A percentile compares a stretch with the other conserved stretches of the same genome.
Conservation (phyloP, 331 rosid genomes). For the Acacia concinna region DNA sequence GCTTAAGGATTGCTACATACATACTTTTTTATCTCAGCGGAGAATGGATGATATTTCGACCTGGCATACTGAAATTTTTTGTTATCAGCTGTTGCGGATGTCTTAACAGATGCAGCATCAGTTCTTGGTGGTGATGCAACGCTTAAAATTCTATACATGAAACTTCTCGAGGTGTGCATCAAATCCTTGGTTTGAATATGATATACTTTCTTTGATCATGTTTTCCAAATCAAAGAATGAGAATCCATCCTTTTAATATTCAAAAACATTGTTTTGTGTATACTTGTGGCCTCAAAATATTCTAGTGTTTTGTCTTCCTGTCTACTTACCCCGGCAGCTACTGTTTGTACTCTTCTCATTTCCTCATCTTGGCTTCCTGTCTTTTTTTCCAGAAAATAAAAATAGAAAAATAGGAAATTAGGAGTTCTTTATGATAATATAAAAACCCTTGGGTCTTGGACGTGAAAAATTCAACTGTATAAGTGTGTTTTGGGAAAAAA, state of each 20-base stretch:
- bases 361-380: background rate
- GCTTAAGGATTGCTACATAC: constrained; percentile 1
- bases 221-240: constrained; percentile 13
- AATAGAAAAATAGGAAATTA: background rate
- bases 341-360: background rate
- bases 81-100: constrained; percentile 96
- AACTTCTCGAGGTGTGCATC: constrained; percentile 84
- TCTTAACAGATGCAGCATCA: constrained; percentile 88
- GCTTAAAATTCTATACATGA: constrained; percentile 75
- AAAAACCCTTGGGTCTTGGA: background rate
- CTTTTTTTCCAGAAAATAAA: background rate
- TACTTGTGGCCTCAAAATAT: background rate
- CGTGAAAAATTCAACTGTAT: background rate
- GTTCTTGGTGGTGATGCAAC: constrained; percentile 95
- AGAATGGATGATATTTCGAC: constrained; percentile 28
- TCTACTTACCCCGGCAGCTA: background rate
- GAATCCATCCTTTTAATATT: constrained; percentile 8
- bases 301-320: background rate
- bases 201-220: background rate
- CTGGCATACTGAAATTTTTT: constrained; percentile 38
- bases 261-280: background rate
- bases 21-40: constrained; percentile 12
- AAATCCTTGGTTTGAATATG: constrained; percentile 13
- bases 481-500: background rate
- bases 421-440: background rate